Conservation (phyloP, 2,329 filamentous ascomycete genomes). For the Ascochyta viciae-villosae region DNA sequence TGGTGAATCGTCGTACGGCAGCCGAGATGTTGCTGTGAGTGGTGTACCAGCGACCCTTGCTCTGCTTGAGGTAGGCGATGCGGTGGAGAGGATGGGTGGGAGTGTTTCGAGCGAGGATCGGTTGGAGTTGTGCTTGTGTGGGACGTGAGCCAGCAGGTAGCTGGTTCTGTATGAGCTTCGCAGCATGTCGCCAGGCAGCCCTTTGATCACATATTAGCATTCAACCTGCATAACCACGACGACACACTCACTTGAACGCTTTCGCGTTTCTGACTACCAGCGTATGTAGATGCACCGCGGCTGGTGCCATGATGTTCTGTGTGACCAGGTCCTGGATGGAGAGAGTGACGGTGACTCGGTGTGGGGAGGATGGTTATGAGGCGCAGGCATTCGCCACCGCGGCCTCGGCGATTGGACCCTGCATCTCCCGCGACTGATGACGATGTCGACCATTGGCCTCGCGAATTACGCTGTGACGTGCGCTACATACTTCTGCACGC, state of each 20-base stretch:
- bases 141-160: conserved; percentile 53
- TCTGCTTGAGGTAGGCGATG: conserved; percentile 68
- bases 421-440: conserved; percentile 24
- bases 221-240: not conserved
- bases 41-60: conserved; percentile 69
- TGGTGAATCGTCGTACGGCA: conserved; percentile 61
- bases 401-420: conserved; percentile 19
- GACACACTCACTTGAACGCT: conserved; percentile 47
- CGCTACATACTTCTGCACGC: not conserved
- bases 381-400: conserved; percentile 28
- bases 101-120: conserved; percentile 64
- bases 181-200: conserved; percentile 57
- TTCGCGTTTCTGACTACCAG: conserved; percentile 52
- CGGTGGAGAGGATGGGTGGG: conserved; percentile 67
- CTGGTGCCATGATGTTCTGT: conserved; percentile 47
- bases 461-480: not conserved
- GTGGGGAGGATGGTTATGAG: conserved; percentile 33
- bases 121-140: conserved; percentile 61
- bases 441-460: conserved; percentile 2
- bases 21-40: conserved; percentile 58
- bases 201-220: conserved; percentile 40
- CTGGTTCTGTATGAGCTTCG: conserved; percentile 55
- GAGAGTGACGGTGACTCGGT: conserved; percentile 17
- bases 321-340: conserved; percentile 25
- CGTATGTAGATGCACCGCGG: conserved; percentile 48